Percentiles rank a stretch among this genome's conserved stretches.
Conservation (phyloP, 2,329 filamentous ascomycete genomes). For the Colletotrichum paranaense region DNA sequence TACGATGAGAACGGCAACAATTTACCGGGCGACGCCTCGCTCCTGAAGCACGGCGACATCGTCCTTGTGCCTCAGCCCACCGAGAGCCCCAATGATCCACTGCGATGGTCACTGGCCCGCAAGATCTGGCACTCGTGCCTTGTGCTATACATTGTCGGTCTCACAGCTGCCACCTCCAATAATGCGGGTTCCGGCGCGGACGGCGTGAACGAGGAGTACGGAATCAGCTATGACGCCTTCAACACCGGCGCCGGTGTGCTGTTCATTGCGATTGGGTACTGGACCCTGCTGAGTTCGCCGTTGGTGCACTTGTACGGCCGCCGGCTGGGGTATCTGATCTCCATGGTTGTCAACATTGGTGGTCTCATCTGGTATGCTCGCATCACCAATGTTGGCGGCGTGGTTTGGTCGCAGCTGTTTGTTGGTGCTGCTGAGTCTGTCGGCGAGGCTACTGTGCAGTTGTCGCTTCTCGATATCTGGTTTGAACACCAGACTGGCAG, state of each 20-base stretch:
- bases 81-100: slow-evolving; percentile 61
- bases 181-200: slow-evolving; percentile 63
- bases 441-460: slow-evolving; percentile 66
- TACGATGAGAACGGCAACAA: slow-evolving; percentile 22
- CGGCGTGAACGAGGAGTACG: slow-evolving; percentile 60
- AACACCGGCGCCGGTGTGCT: slow-evolving; percentile 68
- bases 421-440: slow-evolving; percentile 67
- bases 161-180: slow-evolving; percentile 68
- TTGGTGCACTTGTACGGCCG: slow-evolving; percentile 66
- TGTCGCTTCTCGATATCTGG: slow-evolving; percentile 68
- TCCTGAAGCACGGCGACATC: slow-evolving; percentile 51
- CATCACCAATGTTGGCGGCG: slow-evolving; percentile 54
- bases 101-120: slow-evolving; percentile 59
- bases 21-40: slow-evolving; percentile 24
- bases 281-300: slow-evolving; percentile 63
- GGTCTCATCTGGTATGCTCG: slow-evolving; percentile 66
- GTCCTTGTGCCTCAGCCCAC: slow-evolving; percentile 66
- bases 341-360: slow-evolving; percentile 58
- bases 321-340: slow-evolving; percentile 64
- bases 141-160: slow-evolving; percentile 63
- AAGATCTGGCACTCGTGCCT: slow-evolving; percentile 63
- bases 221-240: slow-evolving; percentile 62
- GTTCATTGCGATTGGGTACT: slow-evolving; percentile 67
- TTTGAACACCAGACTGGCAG: slow-evolving; percentile 67
- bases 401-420: slow-evolving; percentile 67